Evolutionary conservation across 1,139 yeast genomes (phyloP), one percentile per base, ranked within the genome.

Genomic region (Scheffersomyces cryptocercus): DNA sequence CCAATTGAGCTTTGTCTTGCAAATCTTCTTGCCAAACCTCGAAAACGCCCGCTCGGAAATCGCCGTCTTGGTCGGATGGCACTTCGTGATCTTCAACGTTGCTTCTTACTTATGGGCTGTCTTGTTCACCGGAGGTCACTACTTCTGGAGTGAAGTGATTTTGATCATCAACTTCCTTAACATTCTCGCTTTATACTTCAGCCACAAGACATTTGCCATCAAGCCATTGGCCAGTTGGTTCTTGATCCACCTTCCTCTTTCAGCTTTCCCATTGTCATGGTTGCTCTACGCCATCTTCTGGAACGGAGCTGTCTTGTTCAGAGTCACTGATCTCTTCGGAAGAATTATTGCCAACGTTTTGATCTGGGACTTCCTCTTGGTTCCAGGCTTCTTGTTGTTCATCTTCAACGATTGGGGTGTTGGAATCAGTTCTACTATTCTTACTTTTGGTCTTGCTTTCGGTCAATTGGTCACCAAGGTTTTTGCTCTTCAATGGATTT

Each of bases 401-500:
- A 64, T 82, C 36, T 84, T 76, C 61, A 79, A 81, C 49, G 96
- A 88, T 65, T 88, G 87, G 81, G 83, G 85, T 3, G 66, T 83
- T 43, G 91, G 89, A 7, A 63, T 85, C 37, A 68, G 83, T 39
- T 71, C 82, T 15, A 64, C 84, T 28, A 73, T 77, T 51, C 68
- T 87, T 52, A 70, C 75, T 49, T 74, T 85, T 50, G 91, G 87
- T 29, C 62, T 87, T 38, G 93, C 83, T 3, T 70, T 85, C 41
- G 84, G 85, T 45, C 96, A 87, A 65, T 62, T 87, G 47, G 73
- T 82, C 57, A 77, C 81, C 44, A 85, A 80, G 67, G 69, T 79
- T 28, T 75, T 87, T 68, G 93, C 93, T 3, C 73, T 87, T 49
- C 95, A 87, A 67, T 88, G 95, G 95, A 80, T 85, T 51, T 87